phyloP scores from a whole-genome alignment of 176 grass and related monocot species.

The Oryza coarctata region DNA sequence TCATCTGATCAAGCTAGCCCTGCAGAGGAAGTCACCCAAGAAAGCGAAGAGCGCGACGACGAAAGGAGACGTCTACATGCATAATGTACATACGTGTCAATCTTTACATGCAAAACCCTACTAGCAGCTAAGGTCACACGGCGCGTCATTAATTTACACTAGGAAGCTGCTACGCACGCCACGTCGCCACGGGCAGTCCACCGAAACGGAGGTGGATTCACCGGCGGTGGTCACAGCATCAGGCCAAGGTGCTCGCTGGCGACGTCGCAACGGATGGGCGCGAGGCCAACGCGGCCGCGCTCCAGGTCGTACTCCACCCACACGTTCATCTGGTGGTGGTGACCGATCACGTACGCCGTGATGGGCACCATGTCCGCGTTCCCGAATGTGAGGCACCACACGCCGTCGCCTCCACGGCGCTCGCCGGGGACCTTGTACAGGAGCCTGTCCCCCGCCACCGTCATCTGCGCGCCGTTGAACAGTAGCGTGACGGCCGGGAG shows the following conservation, averaged over 20 bases:
- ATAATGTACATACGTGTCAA: conserved; percentile 30
- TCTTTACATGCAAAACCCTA: conserved; percentile 26
- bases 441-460: conserved; percentile 63
- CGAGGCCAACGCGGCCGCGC: conserved; percentile 80
- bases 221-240: conserved; percentile 45
- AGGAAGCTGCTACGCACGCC: not conserved
- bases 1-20: not conserved
- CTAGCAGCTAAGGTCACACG: not conserved
- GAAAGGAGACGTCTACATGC: not conserved
- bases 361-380: conserved; percentile 88
- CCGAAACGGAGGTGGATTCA: not conserved
- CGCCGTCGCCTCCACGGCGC: conserved; percentile 50
- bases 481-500: conserved; percentile 61
- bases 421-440: conserved; percentile 79
- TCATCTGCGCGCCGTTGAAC: conserved; percentile 77
- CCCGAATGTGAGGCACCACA: conserved; percentile 97
- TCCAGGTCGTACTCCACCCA: conserved; percentile 99
- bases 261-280: conserved; percentile 80
- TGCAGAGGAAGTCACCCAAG: not conserved
- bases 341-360: conserved; percentile 89
- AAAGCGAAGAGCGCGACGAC: not conserved
- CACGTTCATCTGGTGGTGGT: conserved; percentile 98
- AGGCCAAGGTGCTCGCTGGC: conserved; percentile 83
- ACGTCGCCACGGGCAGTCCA: not conserved
- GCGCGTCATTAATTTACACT: conserved; percentile 4